These are phyloP conservation scores for Escallonia rubra DNA, from an alignment of 129 eudicot species.

Conservation along the genomic window DNA sequence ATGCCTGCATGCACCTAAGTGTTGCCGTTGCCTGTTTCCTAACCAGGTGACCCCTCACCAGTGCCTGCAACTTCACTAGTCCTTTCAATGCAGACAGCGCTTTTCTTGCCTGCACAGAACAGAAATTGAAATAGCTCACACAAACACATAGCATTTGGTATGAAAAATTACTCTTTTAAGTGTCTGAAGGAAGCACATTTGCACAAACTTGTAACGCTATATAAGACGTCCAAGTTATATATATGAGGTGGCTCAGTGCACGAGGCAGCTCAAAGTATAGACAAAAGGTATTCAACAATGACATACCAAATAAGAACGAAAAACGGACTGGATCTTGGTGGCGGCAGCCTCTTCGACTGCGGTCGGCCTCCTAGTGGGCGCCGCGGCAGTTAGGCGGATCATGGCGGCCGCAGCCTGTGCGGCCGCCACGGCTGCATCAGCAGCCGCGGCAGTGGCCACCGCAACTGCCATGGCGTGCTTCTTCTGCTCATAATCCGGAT, in stretches of 20 bases:
- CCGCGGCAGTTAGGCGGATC: conserved; percentile 23
- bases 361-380: not conserved
- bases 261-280: too few species aligned
- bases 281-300: not conserved
- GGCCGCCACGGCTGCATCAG: conserved; percentile 55
- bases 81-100: conserved; percentile 91
- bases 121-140: not conserved
- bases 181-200: too few species aligned
- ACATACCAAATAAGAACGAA: conserved; percentile 61
- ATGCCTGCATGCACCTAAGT: conserved; percentile 84
- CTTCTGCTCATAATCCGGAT: conserved; percentile 40
- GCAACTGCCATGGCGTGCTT: conserved; percentile 50
- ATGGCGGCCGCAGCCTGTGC: conserved; percentile 50
- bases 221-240: too few species aligned
- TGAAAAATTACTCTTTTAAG: too few species aligned
- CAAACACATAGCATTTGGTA: too few species aligned
- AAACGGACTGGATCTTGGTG: conserved; percentile 66
- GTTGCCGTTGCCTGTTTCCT: conserved; percentile 84
- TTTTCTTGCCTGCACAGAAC: conserved; percentile 62
- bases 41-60: conserved; percentile 88
- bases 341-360: conserved; percentile 63
- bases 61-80: conserved; percentile 83
- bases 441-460: conserved; percentile 48
- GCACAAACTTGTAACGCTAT: too few species aligned
- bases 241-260: too few species aligned